Conservation (phyloP, 2,329 filamentous ascomycete species). For the Apiospora aurea region DNA sequence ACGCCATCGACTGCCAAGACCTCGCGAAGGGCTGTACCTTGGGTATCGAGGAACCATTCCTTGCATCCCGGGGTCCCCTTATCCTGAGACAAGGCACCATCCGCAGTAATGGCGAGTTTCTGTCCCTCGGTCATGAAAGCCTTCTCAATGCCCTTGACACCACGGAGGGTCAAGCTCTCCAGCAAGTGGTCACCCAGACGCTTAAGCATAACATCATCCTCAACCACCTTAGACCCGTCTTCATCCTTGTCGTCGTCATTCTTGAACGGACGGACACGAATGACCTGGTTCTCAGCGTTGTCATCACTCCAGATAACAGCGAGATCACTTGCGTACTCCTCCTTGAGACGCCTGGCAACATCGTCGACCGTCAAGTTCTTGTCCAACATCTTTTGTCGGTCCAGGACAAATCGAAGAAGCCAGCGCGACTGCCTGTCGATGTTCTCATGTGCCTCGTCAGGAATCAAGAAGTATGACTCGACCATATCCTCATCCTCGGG, state of each 20-base stretch:
- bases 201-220: slow-evolving; percentile 93
- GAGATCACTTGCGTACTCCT: slow-evolving; percentile 83
- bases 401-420: slow-evolving; percentile 91
- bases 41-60: slow-evolving; percentile 97
- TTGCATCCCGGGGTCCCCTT: slow-evolving; percentile 79
- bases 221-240: slow-evolving; percentile 64
- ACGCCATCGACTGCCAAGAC: slow-evolving; percentile 89
- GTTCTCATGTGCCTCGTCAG: slow-evolving; percentile 72
- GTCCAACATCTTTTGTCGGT: slow-evolving; percentile 93
- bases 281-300: slow-evolving; percentile 93
- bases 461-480: slow-evolving; percentile 94
- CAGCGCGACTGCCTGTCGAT: slow-evolving; percentile 86
- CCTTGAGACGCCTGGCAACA: slow-evolving; percentile 87
- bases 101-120: slow-evolving; percentile 68
- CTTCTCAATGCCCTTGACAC: slow-evolving; percentile 86
- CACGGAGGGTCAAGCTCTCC: slow-evolving; percentile 88
- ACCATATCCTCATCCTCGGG: slow-evolving; percentile 91
- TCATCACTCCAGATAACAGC: slow-evolving; percentile 97
- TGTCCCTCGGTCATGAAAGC: slow-evolving; percentile 90
- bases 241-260: slow-evolving; percentile 76
- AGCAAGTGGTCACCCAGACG: slow-evolving; percentile 90
- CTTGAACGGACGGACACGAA: slow-evolving; percentile 83
- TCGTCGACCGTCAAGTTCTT: slow-evolving; percentile 92
- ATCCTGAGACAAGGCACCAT: slow-evolving; percentile 76
- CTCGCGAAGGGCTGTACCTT: slow-evolving; percentile 83